Evolutionary conservation across 306 rosid species (phyloP).

Genomic region (Cercis canadensis): DNA sequence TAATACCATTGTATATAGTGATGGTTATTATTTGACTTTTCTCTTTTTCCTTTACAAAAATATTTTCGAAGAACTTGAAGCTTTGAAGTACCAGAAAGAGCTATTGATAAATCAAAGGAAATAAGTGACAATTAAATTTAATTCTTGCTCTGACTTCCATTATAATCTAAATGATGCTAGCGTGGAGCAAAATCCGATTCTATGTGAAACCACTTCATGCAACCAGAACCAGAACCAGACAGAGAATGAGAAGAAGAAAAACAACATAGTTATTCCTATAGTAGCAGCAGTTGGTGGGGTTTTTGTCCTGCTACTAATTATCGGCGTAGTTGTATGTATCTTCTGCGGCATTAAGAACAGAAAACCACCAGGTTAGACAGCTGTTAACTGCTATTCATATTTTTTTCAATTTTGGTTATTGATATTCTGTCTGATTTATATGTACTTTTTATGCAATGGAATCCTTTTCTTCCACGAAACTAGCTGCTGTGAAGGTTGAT

Average conservation of each 20-base stretch:
- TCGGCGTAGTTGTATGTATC: constrained; percentile 20
- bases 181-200: constrained; percentile 44
- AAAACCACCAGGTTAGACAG: constrained; percentile 34
- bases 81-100: neutral
- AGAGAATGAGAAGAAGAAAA: constrained; percentile 26
- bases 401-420: neutral
- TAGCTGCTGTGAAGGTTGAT: constrained; percentile 5
- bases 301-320: constrained; percentile 35
- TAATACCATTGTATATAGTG: neutral
- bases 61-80: constrained; percentile 1
- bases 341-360: constrained; percentile 25
- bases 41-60: neutral
- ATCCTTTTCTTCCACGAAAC: neutral
- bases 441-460: constrained; percentile 8
- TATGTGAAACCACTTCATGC: constrained; percentile 41
- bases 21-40: neutral
- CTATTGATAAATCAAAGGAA: neutral
- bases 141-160: constrained; percentile 9
- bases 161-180: constrained; percentile 33
- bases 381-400: neutral
- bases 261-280: constrained; percentile 37
- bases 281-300: constrained; percentile 54
- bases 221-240: neutral
- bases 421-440: neutral
- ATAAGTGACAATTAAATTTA: neutral